A percentile compares a stretch with the other conserved stretches of the same genome.
Evolutionary conservation across 495 filamentous ascomycete genomes (phyloP).

Genomic region (Aspergillus sparsus): DNA sequence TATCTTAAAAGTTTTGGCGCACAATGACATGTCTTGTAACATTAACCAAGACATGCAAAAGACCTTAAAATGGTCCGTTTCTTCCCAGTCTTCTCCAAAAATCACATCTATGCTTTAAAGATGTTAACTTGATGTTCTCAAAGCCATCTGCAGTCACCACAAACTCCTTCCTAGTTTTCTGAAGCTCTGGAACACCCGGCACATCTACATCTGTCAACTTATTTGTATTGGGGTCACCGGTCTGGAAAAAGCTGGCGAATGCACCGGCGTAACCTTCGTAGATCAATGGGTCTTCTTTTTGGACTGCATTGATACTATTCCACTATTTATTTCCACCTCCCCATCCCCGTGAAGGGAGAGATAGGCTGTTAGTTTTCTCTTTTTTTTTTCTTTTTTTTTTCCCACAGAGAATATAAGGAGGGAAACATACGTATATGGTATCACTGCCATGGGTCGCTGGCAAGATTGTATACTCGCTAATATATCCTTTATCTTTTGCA

Average conservation of each 20-base stretch:
- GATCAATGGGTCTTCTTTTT: conserved; percentile 51
- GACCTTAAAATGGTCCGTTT: conserved; percentile 38
- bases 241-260: conserved; percentile 60
- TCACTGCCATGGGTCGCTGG: conserved; percentile 62
- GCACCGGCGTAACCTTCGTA: conserved; percentile 61
- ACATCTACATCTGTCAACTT: conserved; percentile 53
- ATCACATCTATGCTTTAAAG: conserved; percentile 50
- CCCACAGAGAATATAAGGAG: conserved; percentile 6
- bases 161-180: conserved; percentile 47
- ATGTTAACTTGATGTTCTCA: conserved; percentile 33
- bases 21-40: background rate
- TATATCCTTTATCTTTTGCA: conserved; percentile 46
- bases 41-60: too few species aligned
- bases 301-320: conserved; percentile 57
- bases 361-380: background rate
- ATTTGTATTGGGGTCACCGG: conserved; percentile 58
- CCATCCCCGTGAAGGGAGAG: background rate
- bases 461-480: conserved; percentile 60
- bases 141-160: conserved; percentile 50
- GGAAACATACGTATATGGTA: conserved; percentile 52
- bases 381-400: background rate
- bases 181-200: conserved; percentile 47
- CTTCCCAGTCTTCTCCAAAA: conserved; percentile 55
- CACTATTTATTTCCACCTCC: conserved; percentile 39
- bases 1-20: too few species aligned